These are phyloP conservation scores for Arxiozyma telluris DNA, from an alignment of 1,139 yeast species.

Conservation along the genomic window DNA sequence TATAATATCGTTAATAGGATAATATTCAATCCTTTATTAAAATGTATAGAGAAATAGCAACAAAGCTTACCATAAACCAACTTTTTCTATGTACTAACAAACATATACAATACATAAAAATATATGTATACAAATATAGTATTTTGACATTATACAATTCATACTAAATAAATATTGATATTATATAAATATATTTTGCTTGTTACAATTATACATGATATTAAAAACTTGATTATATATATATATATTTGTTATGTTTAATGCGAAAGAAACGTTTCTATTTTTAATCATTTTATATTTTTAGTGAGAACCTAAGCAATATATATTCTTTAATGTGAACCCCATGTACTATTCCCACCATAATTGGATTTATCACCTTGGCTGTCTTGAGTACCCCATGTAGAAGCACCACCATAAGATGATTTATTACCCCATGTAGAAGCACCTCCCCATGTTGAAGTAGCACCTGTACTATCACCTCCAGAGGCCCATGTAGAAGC, in stretches of 20 bases:
- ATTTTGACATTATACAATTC: neutral
- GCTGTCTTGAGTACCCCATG: conserved; percentile 33
- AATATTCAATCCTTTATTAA: neutral
- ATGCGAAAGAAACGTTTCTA: neutral
- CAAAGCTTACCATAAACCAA: neutral
- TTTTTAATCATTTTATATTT: too few species aligned
- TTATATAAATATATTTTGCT: too few species aligned
- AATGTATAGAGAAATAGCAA: neutral
- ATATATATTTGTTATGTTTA: neutral
- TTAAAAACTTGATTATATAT: neutral
- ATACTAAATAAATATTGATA: too few species aligned
- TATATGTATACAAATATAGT: neutral
- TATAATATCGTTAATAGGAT: conserved; percentile 1
- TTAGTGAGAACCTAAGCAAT: neutral
- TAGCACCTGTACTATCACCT: conserved; percentile 27
- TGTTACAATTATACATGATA: neutral
- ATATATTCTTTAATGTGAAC: neutral
- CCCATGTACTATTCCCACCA: conserved; percentile 25
- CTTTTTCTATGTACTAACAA: too few species aligned
- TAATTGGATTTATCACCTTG: conserved; percentile 24
- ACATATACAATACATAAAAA: too few species aligned
- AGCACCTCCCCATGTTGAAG: conserved; percentile 30
- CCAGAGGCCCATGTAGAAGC: conserved; percentile 31
- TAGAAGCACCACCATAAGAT: conserved; percentile 27
- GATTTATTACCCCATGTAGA: conserved; percentile 20